phyloP scores from a whole-genome alignment of 2,329 filamentous ascomycete genomes.

The Camptophora hylomeconis region DNA sequence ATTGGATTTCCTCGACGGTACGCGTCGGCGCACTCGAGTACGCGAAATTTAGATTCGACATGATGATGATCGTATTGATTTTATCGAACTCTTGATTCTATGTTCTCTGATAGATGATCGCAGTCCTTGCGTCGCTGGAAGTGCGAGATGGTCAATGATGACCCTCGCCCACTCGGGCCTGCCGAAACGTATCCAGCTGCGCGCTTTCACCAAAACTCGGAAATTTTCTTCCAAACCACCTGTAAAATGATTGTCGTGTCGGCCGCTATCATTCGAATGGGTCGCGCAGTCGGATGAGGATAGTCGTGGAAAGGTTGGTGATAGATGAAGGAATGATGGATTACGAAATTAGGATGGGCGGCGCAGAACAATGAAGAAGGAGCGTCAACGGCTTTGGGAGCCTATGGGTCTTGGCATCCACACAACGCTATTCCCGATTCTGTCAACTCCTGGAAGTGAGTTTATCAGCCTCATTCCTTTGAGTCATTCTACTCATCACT shows the following conservation, averaged over 20 bases:
- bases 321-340: conserved; percentile 9
- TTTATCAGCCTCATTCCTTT: too few relatives aligned
- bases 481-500: too few relatives aligned
- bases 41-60: conserved; percentile 85
- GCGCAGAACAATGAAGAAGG: too few relatives aligned
- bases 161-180: conserved; percentile 16
- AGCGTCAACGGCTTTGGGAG: too few relatives aligned
- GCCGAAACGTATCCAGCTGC: conserved; percentile 16
- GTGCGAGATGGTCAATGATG: conserved; percentile 14
- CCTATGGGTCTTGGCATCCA: too few relatives aligned
- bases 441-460: too few relatives aligned
- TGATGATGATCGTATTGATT: conserved; percentile 37
- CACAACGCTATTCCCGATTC: conserved; percentile 1
- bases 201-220: conserved; percentile 11
- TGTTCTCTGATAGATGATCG: conserved; percentile 8
- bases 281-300: conserved; percentile 13
- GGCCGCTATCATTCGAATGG: conserved; percentile 7
- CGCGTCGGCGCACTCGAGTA: conserved; percentile 92
- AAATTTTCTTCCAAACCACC: conserved; percentile 11
- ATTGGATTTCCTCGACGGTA: conserved; percentile 98
- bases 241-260: conserved; percentile 12
- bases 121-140: conserved; percentile 12
- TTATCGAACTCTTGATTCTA: conserved; percentile 13
- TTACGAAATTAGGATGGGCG: conserved; percentile 9
- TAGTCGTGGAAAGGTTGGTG: conserved; percentile 8